Conservation (phyloP, 2,329 filamentous ascomycete genomes). For the Coniochaeta prunicola region DNA sequence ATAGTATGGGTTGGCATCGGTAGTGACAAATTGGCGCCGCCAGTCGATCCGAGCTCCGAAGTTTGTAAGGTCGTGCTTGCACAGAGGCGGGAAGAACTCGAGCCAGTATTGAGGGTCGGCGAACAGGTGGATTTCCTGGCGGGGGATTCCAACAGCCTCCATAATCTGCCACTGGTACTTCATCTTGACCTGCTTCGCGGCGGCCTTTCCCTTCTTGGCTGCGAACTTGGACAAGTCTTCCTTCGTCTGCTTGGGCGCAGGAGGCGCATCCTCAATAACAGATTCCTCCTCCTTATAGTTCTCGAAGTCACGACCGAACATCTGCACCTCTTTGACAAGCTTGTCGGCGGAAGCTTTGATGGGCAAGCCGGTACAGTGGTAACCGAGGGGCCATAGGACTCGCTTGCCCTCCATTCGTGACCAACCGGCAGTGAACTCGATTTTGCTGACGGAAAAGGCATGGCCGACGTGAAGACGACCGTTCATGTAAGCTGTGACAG, state of each 20-base stretch:
- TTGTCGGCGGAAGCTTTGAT: constrained; percentile 98
- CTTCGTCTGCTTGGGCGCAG: constrained; percentile 56
- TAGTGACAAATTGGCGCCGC: constrained; percentile 88
- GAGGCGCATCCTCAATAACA: constrained; percentile 42
- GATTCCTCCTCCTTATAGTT: constrained; percentile 57
- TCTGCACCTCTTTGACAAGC: constrained; percentile 77
- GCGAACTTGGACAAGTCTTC: constrained; percentile 87
- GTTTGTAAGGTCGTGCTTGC: constrained; percentile 70
- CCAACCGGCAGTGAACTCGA: constrained; percentile 75
- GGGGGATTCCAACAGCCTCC: constrained; percentile 77
- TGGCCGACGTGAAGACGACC: constrained; percentile 86
- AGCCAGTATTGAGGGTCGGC: constrained; percentile 73
- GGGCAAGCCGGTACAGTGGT: constrained; percentile 94
- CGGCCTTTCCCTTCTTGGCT: constrained; percentile 87
- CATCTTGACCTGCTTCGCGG: constrained; percentile 81
- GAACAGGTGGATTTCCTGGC: constrained; percentile 87
- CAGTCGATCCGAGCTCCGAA: constrained; percentile 88
- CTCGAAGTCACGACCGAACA: constrained; percentile 84
- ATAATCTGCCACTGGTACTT: constrained; percentile 96
- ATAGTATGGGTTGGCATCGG: constrained; percentile 94
- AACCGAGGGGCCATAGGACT: constrained; percentile 83
- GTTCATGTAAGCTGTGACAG: constrained; percentile 65
- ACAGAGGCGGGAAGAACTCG: constrained; percentile 80
- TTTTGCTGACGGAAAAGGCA: constrained; percentile 84
- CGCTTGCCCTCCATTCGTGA: constrained; percentile 86